These are phyloP conservation scores for Coemansia sp. DNA, from an alignment of 192 early-diverging fungal genomes.

Conservation along the genomic window DNA sequence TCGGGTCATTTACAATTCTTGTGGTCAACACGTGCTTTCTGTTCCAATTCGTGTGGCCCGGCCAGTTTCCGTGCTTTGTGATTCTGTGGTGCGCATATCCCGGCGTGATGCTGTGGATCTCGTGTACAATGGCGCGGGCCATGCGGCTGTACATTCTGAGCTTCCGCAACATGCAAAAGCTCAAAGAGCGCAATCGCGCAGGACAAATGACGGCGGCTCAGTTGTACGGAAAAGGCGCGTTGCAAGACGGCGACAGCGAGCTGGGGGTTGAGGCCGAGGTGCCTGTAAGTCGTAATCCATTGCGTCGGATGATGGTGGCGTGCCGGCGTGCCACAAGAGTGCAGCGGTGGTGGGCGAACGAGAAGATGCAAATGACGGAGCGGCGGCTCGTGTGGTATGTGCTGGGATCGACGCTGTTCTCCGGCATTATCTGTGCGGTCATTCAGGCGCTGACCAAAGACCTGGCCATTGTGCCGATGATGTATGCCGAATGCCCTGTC, in stretches of 20 bases:
- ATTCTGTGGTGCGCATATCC: slow-evolving; percentile 52
- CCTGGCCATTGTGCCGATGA: slow-evolving; percentile 43
- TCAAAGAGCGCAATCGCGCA: slow-evolving; percentile 49
- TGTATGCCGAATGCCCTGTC: slow-evolving; percentile 42
- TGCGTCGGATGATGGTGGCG: background rate
- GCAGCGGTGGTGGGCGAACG: slow-evolving; percentile 33
- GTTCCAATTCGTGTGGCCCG: slow-evolving; percentile 55
- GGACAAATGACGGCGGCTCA: slow-evolving; percentile 53
- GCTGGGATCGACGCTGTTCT: slow-evolving; percentile 30
- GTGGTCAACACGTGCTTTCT: slow-evolving; percentile 52
- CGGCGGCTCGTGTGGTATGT: slow-evolving; percentile 48
- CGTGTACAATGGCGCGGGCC: slow-evolving; percentile 51
- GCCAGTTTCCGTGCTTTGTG: slow-evolving; percentile 52
- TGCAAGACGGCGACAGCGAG: slow-evolving; percentile 28
- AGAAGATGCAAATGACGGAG: slow-evolving; percentile 47
- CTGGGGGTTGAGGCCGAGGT: background rate
- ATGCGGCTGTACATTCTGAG: slow-evolving; percentile 52
- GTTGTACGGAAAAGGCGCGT: slow-evolving; percentile 44
- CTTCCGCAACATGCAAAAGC: slow-evolving; percentile 49
- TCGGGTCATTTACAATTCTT: slow-evolving; percentile 46
- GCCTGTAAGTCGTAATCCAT: background rate
- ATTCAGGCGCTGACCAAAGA: slow-evolving; percentile 50
- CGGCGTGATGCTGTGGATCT: slow-evolving; percentile 54
- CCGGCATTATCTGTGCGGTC: slow-evolving; percentile 37
- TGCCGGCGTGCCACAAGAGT: background rate